Base-by-base conservation (phyloP, 129 eudicot genomes). In the Flaveria robusta region DNA sequence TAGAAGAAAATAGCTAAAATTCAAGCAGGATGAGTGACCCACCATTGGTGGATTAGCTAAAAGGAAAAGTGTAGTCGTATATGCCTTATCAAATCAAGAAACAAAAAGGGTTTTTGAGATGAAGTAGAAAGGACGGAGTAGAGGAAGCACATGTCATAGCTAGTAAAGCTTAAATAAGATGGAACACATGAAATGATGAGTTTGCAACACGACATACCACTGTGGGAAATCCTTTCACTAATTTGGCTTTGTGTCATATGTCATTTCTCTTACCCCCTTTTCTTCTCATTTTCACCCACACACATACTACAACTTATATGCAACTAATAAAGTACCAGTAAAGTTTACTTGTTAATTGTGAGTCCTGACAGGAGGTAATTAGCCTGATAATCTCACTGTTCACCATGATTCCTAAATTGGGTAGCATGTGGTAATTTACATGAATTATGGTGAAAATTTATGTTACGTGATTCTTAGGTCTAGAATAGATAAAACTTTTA, bases 131-230 rank as follows among this genome's bases (percentile, higher is more conserved):
- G 78, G 83, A 79, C 74, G 65, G 27, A 65, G 79, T 79, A 79
- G 71, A 78, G 76, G 77, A 78, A 72, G 78, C 74, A 79, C 74
- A 79, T 72, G 83, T 72, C 60, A 72, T 79, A 79, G 74, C 59
- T 79, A 79, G 68, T 72, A 79, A 79, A 79, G 79, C 83, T 79
- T 79, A 79, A 79, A 79, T 79, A 79, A 79, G 83, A 79, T 79
- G 83, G 79, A 79, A 70, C 81, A 80, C 71, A 81, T 86, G 82
- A 73, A 72, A 56, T 47, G 81, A 66, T 74, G 81, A 72, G 69
- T 59, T 52, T 49, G 66, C 70, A 68, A 73, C 78, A 77, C 60
- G 79, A 74, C 75, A 77, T 77, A 68, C 82, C 78, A 81, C 69
- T 72, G 72, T 22, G 29, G 86, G 83, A 24, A 83, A 70, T 67